Percentiles rank a stretch among this genome's conserved stretches.
These are phyloP conservation scores for Pseudogymnoascus sp. DNA, from an alignment of 2,329 filamentous ascomycete genomes.

Conservation along the genomic window DNA sequence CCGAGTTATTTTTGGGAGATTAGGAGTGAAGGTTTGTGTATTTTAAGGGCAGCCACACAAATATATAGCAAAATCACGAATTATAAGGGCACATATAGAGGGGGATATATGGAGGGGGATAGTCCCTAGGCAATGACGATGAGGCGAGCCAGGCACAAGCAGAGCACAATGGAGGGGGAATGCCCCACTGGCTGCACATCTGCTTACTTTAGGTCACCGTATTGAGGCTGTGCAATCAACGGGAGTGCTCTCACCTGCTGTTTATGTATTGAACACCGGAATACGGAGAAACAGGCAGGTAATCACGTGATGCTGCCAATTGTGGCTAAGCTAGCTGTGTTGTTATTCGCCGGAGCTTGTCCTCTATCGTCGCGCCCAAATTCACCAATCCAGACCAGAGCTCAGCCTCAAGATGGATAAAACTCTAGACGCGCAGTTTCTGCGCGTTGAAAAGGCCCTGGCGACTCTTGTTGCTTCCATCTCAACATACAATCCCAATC, in stretches of 20 bases:
- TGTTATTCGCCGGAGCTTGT: neutral
- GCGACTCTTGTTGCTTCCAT: slow-evolving; percentile 69
- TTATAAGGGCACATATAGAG: neutral
- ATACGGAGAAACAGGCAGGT: neutral
- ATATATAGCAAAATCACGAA: neutral
- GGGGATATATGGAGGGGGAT: neutral
- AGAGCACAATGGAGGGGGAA: slow-evolving; percentile 6
- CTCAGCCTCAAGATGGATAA: slow-evolving; percentile 46
- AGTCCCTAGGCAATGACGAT: neutral
- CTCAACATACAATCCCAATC: slow-evolving; percentile 71
- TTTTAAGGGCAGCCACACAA: neutral
- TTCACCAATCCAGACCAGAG: neutral
- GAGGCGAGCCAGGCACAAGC: slow-evolving; percentile 3
- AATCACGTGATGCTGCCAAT: neutral
- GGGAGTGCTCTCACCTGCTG: neutral
- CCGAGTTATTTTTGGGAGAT: neutral
- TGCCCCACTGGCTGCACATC: neutral
- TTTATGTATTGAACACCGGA: neutral
- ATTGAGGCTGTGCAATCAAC: slow-evolving; percentile 12
- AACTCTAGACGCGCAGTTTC: slow-evolving; percentile 54
- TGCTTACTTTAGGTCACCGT: slow-evolving; percentile 11
- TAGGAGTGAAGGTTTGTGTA: neutral
- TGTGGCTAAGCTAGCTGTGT: neutral
- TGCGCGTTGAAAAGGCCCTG: slow-evolving; percentile 59
- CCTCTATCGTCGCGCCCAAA: neutral